Percentiles rank a stretch among this genome's conserved stretches.
phyloP scores from a whole-genome alignment of 1,284 basidiomycete genomes.

The Jaminaea rosea region DNA sequence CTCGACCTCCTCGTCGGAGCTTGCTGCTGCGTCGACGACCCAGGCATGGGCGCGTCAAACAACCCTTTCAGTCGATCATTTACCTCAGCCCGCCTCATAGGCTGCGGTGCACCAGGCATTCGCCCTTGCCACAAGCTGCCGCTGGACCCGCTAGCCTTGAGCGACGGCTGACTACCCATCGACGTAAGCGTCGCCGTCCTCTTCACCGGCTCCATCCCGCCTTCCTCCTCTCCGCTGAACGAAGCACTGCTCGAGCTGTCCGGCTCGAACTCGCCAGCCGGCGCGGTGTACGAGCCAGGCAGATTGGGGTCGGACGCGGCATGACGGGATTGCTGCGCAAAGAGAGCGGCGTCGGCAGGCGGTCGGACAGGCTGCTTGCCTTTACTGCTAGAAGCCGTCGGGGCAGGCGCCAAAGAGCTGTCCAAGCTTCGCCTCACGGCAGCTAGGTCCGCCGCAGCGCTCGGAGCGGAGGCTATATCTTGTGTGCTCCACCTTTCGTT shows the following conservation, averaged over 20 bases:
- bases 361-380: neutral
- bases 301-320: no score
- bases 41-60: neutral
- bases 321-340: neutral
- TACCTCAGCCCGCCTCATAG: neutral
- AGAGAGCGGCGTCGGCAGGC: neutral
- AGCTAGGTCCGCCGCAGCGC: no score
- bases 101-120: neutral
- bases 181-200: no score
- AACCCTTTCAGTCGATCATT: neutral
- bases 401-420: no score
- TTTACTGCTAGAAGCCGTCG: no score
- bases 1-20: no score
- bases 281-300: neutral
- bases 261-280: neutral
- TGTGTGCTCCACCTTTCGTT: neutral
- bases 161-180: no score
- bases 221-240: neutral
- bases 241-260: neutral
- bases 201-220: no score
- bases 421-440: no score
- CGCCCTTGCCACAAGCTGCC: neutral
- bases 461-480: no score
- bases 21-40: neutral
- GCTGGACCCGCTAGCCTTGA: neutral